Evolutionary conservation across 768 basidiomycete species (phyloP).

Genomic region (Kwoniella pini): DNA sequence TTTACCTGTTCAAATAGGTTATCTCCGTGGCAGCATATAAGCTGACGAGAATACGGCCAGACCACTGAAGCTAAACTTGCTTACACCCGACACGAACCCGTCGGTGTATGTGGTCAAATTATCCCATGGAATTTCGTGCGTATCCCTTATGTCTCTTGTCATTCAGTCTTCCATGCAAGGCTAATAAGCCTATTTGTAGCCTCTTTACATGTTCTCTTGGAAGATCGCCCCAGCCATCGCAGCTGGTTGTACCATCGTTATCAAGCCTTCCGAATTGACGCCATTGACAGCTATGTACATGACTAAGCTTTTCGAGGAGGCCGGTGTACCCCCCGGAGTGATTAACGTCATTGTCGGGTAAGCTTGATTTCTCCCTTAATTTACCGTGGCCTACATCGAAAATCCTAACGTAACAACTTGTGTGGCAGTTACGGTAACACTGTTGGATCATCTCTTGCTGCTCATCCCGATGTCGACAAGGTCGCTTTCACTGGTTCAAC

Average conservation of each 20-base stretch:
- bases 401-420: too few species aligned
- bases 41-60: slow-evolving; percentile 65
- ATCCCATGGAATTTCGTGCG: slow-evolving; percentile 77
- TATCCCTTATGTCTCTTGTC: neutral
- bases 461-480: slow-evolving; percentile 50
- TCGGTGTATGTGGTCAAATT: slow-evolving; percentile 71
- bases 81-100: slow-evolving; percentile 72
- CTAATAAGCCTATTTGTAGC: slow-evolving; percentile 11
- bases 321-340: slow-evolving; percentile 50
- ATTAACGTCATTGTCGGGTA: slow-evolving; percentile 45
- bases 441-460: slow-evolving; percentile 44
- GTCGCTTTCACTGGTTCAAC: slow-evolving; percentile 54
- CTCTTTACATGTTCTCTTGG: slow-evolving; percentile 60
- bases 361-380: neutral
- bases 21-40: slow-evolving; percentile 1
- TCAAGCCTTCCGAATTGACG: slow-evolving; percentile 84
- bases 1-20: neutral
- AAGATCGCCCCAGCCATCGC: slow-evolving; percentile 92
- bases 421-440: slow-evolving; percentile 45
- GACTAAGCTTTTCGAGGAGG: slow-evolving; percentile 50
- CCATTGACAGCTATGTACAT: slow-evolving; percentile 50
- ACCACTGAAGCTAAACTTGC: slow-evolving; percentile 71
- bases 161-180: neutral
- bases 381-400: slow-evolving; percentile 1
- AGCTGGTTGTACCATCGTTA: slow-evolving; percentile 85